Base-by-base conservation (phyloP, 805 yeast species). In the Candida boleticola region DNA sequence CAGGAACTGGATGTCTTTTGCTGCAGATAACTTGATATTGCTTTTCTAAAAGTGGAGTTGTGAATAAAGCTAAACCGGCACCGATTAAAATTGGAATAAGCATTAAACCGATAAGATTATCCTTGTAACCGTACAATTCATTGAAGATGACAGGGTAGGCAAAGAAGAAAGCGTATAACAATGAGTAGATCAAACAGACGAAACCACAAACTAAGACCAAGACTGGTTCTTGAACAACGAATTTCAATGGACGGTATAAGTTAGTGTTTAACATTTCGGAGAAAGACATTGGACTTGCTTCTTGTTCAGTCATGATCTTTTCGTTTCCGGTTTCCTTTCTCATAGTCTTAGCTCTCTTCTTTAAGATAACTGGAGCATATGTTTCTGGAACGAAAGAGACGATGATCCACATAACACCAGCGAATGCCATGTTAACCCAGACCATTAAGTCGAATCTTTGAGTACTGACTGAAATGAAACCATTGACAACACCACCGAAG, bases 401-500 rank as follows among this genome's bases (percentile, higher is more conserved):
- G 17, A 76, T 48, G 25, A 89, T 69, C 85, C 90, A 84, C 82
- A 84, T 82, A 3, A 78, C 76, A 48, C 96, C 97, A 2, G 93
- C 86, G 65, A 89, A 87, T 3, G 90, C 95, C 87, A 89, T 79
- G 60, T 89, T 89, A 42, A 88, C 90, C 97, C 97, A 89, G 49
- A 85, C 79, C 57, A 89, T 77, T 29, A 87, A 60, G 36, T 83
- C 89, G 56, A 80, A 73, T 52, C 85, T 70, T 14, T 73, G 76
- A n/a, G 92, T 76, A 45, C 82, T 78, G 38, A 85, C 81, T 43
- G 82, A 74, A 55, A 89, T 82, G 70, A 89, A 89, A 30, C 97
- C 96, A 55, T 88, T 85, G 29, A 87, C 89, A 41, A 89, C 65
- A 3, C 95, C 96, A 27, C 96, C 97, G 37, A 89, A 64, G 29